These are phyloP conservation scores for Eucommia ulmoides DNA, from an alignment of 257 asterid genomes.

Conservation along the genomic window DNA sequence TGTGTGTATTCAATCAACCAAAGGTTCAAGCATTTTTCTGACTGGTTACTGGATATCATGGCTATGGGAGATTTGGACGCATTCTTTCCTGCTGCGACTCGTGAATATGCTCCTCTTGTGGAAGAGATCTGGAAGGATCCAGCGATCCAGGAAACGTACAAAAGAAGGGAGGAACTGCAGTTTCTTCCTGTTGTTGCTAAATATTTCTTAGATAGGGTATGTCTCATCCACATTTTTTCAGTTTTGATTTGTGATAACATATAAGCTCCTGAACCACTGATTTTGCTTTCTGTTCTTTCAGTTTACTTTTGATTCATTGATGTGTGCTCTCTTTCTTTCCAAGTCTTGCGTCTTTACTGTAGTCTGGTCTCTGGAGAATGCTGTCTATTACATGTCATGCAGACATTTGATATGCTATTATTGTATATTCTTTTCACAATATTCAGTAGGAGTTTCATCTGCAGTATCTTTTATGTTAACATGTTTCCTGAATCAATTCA, in stretches of 20 bases:
- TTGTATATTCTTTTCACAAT: too few relatives aligned
- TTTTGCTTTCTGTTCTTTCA: too few relatives aligned
- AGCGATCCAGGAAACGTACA: constrained; percentile 66
- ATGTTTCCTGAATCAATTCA: too few relatives aligned
- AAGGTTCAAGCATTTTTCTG: constrained; percentile 33
- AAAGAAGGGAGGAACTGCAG: constrained; percentile 38
- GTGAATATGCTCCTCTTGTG: constrained; percentile 39
- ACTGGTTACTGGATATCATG: constrained; percentile 41
- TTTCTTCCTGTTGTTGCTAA: constrained; percentile 47
- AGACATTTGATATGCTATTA: too few relatives aligned
- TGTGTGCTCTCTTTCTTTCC: too few relatives aligned
- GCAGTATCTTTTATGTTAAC: too few relatives aligned
- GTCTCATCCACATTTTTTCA: constrained; percentile 1
- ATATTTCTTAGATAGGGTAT: constrained; percentile 59
- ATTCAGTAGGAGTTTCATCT: too few relatives aligned
- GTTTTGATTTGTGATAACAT: background rate
- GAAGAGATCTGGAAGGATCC: constrained; percentile 64
- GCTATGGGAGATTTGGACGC: constrained; percentile 36
- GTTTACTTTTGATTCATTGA: too few relatives aligned
- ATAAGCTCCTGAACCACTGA: background rate
- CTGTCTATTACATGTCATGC: too few relatives aligned
- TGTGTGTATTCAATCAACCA: constrained; percentile 37
- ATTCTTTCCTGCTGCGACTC: constrained; percentile 41
- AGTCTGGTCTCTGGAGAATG: too few relatives aligned
- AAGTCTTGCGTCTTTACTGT: too few relatives aligned